phyloP scores from a whole-genome alignment of 2,329 filamentous ascomycete species.

The Cladosporium sp. region DNA sequence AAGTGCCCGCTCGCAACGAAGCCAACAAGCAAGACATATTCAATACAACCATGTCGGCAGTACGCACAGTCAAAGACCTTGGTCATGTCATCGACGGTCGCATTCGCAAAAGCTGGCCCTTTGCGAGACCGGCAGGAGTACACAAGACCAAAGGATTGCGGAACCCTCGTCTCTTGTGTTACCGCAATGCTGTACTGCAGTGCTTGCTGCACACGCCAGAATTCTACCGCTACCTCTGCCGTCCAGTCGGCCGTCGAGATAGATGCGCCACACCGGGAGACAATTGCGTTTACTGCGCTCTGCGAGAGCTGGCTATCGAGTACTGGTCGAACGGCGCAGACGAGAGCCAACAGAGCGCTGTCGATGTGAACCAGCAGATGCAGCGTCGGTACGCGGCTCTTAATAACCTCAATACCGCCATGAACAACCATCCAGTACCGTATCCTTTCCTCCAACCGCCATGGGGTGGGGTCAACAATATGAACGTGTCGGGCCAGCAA shows the following conservation, averaged over 20 bases:
- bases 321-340: conserved; percentile 18
- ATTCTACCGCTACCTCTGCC: conserved; percentile 10
- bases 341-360: neutral
- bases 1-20: neutral
- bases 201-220: conserved; percentile 19
- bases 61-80: neutral
- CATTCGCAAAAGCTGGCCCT: conserved; percentile 10
- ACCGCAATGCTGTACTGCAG: conserved; percentile 21
- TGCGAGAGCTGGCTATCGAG: conserved; percentile 10
- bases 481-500: conserved; percentile 1
- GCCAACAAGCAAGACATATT: neutral
- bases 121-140: neutral
- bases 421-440: neutral
- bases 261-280: neutral
- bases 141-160: conserved; percentile 4
- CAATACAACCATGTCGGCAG: neutral
- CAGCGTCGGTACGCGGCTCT: neutral
- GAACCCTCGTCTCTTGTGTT: conserved; percentile 16
- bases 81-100: neutral
- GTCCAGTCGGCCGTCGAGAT: neutral
- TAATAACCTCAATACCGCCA: neutral
- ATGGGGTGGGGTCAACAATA: neutral
- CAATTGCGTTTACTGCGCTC: conserved; percentile 21
- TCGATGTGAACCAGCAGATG: neutral
- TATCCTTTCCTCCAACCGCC: neutral